These are phyloP conservation scores for Aspergillus alliaceus DNA, from an alignment of 2,329 filamentous ascomycete species.

Conservation along the genomic window DNA sequence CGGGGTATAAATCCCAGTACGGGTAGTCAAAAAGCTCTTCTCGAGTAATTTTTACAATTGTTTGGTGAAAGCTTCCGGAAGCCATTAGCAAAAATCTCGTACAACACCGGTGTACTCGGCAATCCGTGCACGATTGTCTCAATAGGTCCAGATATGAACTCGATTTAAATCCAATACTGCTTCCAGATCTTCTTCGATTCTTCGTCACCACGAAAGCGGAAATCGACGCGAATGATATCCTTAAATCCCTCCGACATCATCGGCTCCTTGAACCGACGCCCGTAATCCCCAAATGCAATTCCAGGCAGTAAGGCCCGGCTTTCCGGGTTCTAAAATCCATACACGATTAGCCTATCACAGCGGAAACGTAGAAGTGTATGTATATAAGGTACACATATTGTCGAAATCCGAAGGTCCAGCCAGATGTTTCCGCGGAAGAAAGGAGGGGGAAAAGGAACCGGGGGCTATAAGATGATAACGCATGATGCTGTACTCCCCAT, in stretches of 20 bases:
- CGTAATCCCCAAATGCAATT: constrained; percentile 77
- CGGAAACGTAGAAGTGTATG: neutral
- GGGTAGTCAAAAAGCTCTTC: neutral
- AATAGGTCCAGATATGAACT: constrained; percentile 42
- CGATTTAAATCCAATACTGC: constrained; percentile 71
- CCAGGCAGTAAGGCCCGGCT: constrained; percentile 70
- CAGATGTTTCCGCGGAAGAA: neutral
- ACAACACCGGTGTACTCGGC: neutral
- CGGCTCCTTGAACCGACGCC: constrained; percentile 71
- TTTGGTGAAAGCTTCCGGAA: neutral
- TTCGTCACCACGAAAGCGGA: constrained; percentile 69
- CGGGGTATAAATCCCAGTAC: neutral
- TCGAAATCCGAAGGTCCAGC: neutral
- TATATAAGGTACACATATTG: neutral
- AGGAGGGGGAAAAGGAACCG: neutral
- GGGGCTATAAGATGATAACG: neutral
- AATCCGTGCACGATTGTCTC: neutral
- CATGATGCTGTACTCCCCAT: neutral
- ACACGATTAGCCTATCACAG: neutral
- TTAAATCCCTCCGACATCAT: constrained; percentile 75
- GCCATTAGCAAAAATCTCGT: neutral
- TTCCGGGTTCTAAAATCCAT: constrained; percentile 67
- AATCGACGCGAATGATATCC: constrained; percentile 74
- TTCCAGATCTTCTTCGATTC: constrained; percentile 72
- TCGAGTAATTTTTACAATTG: neutral